Evolutionary conservation across 495 filamentous ascomycete species (phyloP), one percentile per base, ranked within the genome.

Genomic region (Tuber calosporum): DNA sequence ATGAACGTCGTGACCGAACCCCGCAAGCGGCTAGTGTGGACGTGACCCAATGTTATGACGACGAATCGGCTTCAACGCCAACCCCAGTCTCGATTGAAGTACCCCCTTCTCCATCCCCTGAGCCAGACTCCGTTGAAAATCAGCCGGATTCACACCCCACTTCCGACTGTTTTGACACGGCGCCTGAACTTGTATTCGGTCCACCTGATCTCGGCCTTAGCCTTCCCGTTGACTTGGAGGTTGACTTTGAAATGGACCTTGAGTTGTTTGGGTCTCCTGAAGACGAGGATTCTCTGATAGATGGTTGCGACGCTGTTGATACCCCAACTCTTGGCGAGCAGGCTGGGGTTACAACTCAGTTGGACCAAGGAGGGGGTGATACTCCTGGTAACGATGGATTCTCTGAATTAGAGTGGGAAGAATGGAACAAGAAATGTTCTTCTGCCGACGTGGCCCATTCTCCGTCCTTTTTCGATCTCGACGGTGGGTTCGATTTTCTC

Each of bases 291-390:
- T 66, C 73, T 69, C 74, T 66, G 72, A 45, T 77, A 78, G 81
- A 75, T 74, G 79, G 81, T 79, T 80, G 81, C 81, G 79, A 82
- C 77, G 78, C 81, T 80, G 73, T 79, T 67, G 43, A 69, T 58
- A 66, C 69, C n/a, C 36, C n/a, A 78, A 73, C 72, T 80, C 73
- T 74, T 81, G 76, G 78, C 78, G 81, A 80, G 73, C 77, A 80
- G 75, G 78, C 74, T 78, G 76, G 78, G 75, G 13, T 26, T 62
- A 62, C 53, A 62, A 34, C 53, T 34, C 53, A 62, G 53, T 34
- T 17, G 26, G 53, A n/a, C 53, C 6, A 34, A 34, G 53, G 53
- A 34, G 53, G 53, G 53, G 53, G 53, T 62, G 53, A 62, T 26
- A 34, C 30, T 62, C 2, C 53, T 26, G 26, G n/a, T 62, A 62